Base-by-base conservation (phyloP, 768 basidiomycete genomes). In the Suillus cothurnatus region DNA sequence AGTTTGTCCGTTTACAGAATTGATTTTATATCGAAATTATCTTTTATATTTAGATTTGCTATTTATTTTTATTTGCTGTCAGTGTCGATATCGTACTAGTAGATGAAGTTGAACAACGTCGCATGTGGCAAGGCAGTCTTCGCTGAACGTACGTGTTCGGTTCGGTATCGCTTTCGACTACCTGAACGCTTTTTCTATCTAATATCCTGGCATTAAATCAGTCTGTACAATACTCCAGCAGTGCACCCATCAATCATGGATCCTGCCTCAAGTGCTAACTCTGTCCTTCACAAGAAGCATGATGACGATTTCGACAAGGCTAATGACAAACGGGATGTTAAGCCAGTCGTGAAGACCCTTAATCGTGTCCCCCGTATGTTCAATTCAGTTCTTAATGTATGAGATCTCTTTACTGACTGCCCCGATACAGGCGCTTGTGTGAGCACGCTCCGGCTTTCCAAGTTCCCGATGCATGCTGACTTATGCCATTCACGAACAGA, bases 301-400 rank as follows among this genome's bases (percentile, higher is more conserved):
- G 67, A 73, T 56, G 85, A 87, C 64, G 85, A 80, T 65, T 60
- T 71, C 32, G 71, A 72, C 69, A 73, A 72, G 49, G 66, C 70
- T 59, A 19, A 61, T 4, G 69, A 84, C 57, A 92, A 92, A 77
- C 84, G 83, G 58, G 90, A 91, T 71, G 72, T 85, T 39, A 94
- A 93, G 72, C 88, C 91, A n/a, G 79, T 80, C 38, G 87, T 86
- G 61, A 89, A 90, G 79, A 90, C 92, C 11, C 81, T 94, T 73
- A 94, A 94, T 79, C 85, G 93, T 77, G 93, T 94, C 21, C 93
- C 93, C 69, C 89, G 93, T 94, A 81, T 71, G 91, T 85, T 64
- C 67, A 70, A 71, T 58, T 70, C 61, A 64, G 65, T 68, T 66
- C 65, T 63, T 67, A 65, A 39, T 60, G 60, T 66, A 59, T 31